These are phyloP conservation scores for Tolypocladium nubicola DNA, from an alignment of 2,329 filamentous ascomycete genomes.

Conservation along the genomic window DNA sequence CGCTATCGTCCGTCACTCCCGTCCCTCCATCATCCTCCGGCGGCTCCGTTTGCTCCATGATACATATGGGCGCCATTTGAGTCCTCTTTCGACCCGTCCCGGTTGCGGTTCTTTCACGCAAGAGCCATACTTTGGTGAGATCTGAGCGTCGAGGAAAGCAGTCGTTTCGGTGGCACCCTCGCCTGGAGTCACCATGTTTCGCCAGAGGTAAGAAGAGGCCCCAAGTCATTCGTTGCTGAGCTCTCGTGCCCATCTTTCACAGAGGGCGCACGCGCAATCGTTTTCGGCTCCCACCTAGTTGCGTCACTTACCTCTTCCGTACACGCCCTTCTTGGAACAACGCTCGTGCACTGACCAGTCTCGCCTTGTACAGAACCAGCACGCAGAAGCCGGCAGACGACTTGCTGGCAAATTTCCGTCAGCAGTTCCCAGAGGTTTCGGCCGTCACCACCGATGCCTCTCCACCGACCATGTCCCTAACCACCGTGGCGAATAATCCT, in stretches of 20 bases:
- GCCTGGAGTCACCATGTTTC: conserved; percentile 7
- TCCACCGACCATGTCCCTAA: conserved; percentile 24
- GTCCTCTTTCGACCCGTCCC: not conserved
- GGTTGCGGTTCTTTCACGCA: not conserved
- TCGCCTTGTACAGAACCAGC: conserved; percentile 43
- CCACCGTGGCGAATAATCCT: conserved; percentile 17
- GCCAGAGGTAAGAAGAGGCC: conserved; percentile 6
- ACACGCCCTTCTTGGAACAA: not conserved
- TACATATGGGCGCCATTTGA: not conserved
- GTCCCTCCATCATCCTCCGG: not conserved
- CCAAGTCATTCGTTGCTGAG: not conserved
- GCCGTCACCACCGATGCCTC: conserved; percentile 38
- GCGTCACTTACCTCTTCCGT: not conserved
- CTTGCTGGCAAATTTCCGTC: conserved; percentile 70
- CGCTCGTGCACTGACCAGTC: not conserved
- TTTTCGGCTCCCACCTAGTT: not conserved
- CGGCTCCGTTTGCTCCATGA: not conserved
- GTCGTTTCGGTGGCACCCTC: not conserved
- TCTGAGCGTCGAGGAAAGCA: not conserved
- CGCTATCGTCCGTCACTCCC: not conserved
- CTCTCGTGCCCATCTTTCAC: not conserved
- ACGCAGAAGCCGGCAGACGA: conserved; percentile 77
- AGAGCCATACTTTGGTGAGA: not conserved
- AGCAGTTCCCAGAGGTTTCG: conserved; percentile 67
- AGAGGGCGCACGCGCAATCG: not conserved